Conservation (phyloP, 768 basidiomycete species). For the Saitozyma podzolica region DNA sequence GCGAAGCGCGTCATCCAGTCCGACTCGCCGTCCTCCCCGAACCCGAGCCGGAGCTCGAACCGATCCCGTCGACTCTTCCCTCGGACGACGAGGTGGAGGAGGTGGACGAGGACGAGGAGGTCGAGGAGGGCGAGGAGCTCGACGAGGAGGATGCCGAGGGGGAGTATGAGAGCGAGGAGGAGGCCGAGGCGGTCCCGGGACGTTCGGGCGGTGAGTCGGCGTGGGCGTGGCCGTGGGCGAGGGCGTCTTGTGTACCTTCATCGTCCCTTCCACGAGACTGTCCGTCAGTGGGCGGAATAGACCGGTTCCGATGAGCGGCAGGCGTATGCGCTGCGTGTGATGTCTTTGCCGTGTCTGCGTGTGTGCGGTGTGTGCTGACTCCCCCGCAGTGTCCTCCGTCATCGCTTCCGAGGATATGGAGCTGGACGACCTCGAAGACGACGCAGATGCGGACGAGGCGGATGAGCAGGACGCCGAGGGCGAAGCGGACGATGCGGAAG, state of each 20-base stretch:
- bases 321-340: not conserved
- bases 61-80: too few relatives aligned
- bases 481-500: slow-evolving; percentile 3
- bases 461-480: slow-evolving; percentile 2
- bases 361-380: not conserved
- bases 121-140: slow-evolving; percentile 11
- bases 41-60: too few relatives aligned
- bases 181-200: slow-evolving; percentile 6
- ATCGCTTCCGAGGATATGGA: slow-evolving; percentile 19
- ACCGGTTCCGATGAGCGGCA: too few relatives aligned
- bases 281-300: too few relatives aligned
- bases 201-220: slow-evolving; percentile 18
- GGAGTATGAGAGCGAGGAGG: slow-evolving; percentile 11
- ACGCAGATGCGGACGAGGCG: slow-evolving; percentile 5
- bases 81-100: slow-evolving; percentile 12
- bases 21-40: slow-evolving; percentile 6
- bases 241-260: not conserved
- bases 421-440: slow-evolving; percentile 6
- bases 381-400: slow-evolving; percentile 7
- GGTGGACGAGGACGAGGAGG: slow-evolving; percentile 11
- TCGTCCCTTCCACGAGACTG: not conserved
- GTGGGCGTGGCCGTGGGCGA: too few relatives aligned
- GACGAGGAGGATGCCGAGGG: slow-evolving; percentile 16
- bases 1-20: slow-evolving; percentile 33
- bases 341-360: not conserved